These are phyloP conservation scores for Xylariomycetidae sp. DNA, from an alignment of 2,329 filamentous ascomycete genomes.

Conservation along the genomic window DNA sequence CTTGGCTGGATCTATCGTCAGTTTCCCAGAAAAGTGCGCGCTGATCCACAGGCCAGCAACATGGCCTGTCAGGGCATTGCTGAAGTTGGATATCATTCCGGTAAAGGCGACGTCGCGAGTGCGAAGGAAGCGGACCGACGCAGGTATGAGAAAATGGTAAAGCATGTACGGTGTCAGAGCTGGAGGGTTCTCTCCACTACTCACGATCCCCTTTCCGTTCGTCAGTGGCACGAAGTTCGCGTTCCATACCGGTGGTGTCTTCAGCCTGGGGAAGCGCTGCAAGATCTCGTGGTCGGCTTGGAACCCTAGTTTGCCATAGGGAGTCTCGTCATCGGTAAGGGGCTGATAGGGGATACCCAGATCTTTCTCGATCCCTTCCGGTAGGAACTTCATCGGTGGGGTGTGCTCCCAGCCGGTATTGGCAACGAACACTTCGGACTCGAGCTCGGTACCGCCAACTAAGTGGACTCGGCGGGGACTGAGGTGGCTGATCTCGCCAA, in stretches of 20 bases:
- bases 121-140: conserved; percentile 27
- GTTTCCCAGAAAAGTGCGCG: conserved; percentile 47
- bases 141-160: conserved; percentile 40
- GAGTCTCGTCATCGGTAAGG: conserved; percentile 17
- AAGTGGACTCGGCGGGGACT: conserved; percentile 39
- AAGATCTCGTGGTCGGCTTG: conserved; percentile 48
- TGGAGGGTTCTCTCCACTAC: conserved; percentile 15
- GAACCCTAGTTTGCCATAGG: conserved; percentile 4
- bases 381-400: conserved; percentile 39
- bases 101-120: conserved; percentile 43
- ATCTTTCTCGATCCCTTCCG: conserved; percentile 34
- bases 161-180: conserved; percentile 36
- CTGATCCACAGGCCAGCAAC: conserved; percentile 50
- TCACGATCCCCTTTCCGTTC: conserved; percentile 25
- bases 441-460: conserved; percentile 35
- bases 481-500: conserved; percentile 50
- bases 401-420: conserved; percentile 52
- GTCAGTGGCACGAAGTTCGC: conserved; percentile 39
- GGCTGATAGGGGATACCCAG: conserved; percentile 40
- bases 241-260: conserved; percentile 40
- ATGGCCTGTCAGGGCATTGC: conserved; percentile 39
- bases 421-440: conserved; percentile 48
- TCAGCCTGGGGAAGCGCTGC: conserved; percentile 43
- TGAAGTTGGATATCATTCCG: conserved; percentile 41
- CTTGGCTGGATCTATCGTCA: conserved; percentile 9